Evolutionary conservation across 1,284 basidiomycete genomes (phyloP).

Genomic region (Apiotrichum porosum): DNA sequence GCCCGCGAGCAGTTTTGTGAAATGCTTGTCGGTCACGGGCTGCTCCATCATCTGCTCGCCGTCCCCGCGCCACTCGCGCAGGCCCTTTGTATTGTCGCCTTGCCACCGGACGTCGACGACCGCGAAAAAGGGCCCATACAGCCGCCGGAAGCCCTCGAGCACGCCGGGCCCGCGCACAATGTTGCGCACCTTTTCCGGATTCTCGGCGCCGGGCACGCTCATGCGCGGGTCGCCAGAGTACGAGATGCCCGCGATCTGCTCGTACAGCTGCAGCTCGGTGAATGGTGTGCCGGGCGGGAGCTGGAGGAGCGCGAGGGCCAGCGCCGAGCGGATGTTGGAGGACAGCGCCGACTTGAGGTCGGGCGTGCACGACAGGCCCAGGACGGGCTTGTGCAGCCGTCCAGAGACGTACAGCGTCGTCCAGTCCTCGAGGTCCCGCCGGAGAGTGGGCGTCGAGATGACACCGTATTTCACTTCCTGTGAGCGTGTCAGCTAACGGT

Average conservation of each 20-base stretch:
- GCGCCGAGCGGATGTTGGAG: conserved; percentile 84
- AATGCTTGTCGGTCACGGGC: conserved; percentile 61
- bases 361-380: conserved; percentile 81
- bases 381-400: conserved; percentile 92
- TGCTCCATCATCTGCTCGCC: conserved; percentile 50
- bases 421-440: conserved; percentile 88
- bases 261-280: conserved; percentile 76
- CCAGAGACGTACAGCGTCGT: conserved; percentile 88
- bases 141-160: conserved; percentile 71
- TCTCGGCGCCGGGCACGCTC: conserved; percentile 83
- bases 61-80: conserved; percentile 14
- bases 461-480: conserved; percentile 98
- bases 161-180: conserved; percentile 72
- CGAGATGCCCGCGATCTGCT: conserved; percentile 76
- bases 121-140: conserved; percentile 76
- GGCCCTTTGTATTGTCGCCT: conserved; percentile 2
- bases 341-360: conserved; percentile 86
- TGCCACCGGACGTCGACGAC: conserved; percentile 48
- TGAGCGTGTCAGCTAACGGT: neutral
- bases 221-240: conserved; percentile 87
- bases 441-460: conserved; percentile 83
- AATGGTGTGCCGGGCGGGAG: conserved; percentile 55
- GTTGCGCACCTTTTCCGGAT: conserved; percentile 87
- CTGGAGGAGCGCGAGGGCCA: conserved; percentile 69
- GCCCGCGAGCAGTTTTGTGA: conserved; percentile 68